Conservation (phyloP, 768 basidiomycete species). For the Mycena latifolia region DNA sequence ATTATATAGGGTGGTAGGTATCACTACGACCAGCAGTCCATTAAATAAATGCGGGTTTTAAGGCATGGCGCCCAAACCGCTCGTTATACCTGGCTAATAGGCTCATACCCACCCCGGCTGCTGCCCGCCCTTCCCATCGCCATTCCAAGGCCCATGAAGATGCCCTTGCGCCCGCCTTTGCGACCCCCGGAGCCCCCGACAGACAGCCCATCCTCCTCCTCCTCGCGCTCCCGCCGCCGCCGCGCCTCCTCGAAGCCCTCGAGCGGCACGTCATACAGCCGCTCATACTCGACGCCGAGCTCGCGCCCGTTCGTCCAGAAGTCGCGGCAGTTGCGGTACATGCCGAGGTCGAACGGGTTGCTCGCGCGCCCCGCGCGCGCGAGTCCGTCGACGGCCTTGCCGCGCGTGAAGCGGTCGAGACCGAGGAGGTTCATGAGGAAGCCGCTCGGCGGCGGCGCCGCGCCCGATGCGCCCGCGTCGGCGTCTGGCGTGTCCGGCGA, state of each 20-base stretch:
- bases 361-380: conserved; percentile 78
- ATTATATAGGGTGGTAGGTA: conserved; percentile 21
- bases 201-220: conserved; percentile 59
- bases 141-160: conserved; percentile 70
- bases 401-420: conserved; percentile 93
- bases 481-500: conserved; percentile 53
- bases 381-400: conserved; percentile 90
- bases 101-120: conserved; percentile 72
- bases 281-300: conserved; percentile 91
- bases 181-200: conserved; percentile 44
- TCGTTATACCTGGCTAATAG: conserved; percentile 68
- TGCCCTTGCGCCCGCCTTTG: conserved; percentile 55
- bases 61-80: background rate
- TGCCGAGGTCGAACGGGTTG: conserved; percentile 94
- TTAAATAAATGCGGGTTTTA: conserved; percentile 7
- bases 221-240: conserved; percentile 68
- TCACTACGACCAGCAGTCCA: conserved; percentile 5
- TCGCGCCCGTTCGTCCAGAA: conserved; percentile 93
- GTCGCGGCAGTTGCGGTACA: conserved; percentile 86
- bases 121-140: conserved; percentile 60
- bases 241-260: conserved; percentile 89
- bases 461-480: conserved; percentile 60
- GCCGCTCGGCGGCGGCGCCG: conserved; percentile 65
- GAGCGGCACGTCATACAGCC: conserved; percentile 87
- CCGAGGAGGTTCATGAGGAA: conserved; percentile 94